phyloP scores from a whole-genome alignment of 2,329 filamentous ascomycete genomes.

The Knufia fluminis region DNA sequence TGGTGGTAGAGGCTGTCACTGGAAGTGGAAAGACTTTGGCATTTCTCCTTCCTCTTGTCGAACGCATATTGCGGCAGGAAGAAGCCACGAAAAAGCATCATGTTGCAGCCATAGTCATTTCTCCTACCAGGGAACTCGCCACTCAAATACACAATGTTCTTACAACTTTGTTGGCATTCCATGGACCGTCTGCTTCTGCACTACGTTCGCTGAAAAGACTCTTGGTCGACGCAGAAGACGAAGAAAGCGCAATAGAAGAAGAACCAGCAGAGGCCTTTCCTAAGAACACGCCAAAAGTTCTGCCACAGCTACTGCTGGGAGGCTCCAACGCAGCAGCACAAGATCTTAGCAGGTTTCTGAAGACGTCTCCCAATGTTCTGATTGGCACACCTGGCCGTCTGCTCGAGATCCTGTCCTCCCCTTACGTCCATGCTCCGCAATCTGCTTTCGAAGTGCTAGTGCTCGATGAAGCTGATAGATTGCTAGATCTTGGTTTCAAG shows the following conservation, averaged over 20 bases:
- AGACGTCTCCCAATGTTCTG: constrained; percentile 75
- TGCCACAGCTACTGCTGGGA: constrained; percentile 82
- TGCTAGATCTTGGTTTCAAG: constrained; percentile 91
- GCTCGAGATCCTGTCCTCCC: constrained; percentile 75
- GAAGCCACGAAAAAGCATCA: constrained; percentile 84
- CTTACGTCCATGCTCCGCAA: constrained; percentile 77
- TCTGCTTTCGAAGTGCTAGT: constrained; percentile 88
- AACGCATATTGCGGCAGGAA: constrained; percentile 69
- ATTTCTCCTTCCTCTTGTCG: constrained; percentile 74
- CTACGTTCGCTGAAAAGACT: constrained; percentile 33
- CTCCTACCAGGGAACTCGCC: constrained; percentile 84
- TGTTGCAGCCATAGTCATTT: constrained; percentile 81
- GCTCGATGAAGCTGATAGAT: constrained; percentile 84
- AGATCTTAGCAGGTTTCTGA: constrained; percentile 76
- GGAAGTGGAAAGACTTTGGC: constrained; percentile 84
- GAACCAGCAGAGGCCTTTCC: constrained; percentile 8
- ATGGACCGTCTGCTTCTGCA: constrained; percentile 58
- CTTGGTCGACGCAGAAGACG: constrained; percentile 27
- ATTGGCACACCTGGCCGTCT: constrained; percentile 86
- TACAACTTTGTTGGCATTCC: constrained; percentile 67
- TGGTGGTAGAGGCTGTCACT: constrained; percentile 86
- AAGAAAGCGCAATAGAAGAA: constrained; percentile 24
- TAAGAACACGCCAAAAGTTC: constrained; percentile 46
- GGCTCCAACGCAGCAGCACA: constrained; percentile 73
- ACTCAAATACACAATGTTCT: constrained; percentile 82